These are phyloP conservation scores for Elsinoe ampelina DNA, from an alignment of 2,329 filamentous ascomycete species.

Conservation along the genomic window DNA sequence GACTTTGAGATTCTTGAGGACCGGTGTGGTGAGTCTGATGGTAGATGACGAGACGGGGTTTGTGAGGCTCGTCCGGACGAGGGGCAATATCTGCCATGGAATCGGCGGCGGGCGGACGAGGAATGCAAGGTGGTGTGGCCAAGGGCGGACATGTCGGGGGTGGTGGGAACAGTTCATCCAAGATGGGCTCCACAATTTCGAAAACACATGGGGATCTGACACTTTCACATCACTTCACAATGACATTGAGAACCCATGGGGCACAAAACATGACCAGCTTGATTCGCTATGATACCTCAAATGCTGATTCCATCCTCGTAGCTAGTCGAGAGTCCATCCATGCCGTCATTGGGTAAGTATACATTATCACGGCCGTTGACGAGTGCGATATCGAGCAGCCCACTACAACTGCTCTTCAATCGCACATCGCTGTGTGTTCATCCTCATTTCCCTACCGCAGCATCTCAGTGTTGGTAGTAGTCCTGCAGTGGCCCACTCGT, in stretches of 20 bases:
- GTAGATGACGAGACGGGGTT: constrained; percentile 46
- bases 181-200: neutral
- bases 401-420: neutral
- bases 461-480: constrained; percentile 15
- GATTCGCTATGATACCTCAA: constrained; percentile 1
- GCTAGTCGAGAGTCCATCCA: neutral
- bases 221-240: neutral
- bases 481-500: constrained; percentile 26
- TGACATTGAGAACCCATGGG: neutral
- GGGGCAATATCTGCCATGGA: constrained; percentile 1
- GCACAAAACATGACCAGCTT: neutral
- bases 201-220: neutral
- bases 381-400: neutral
- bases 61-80: constrained; percentile 23
- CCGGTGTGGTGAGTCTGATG: constrained; percentile 54
- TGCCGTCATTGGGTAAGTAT: neutral
- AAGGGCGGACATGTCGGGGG: neutral
- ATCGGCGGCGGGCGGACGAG: neutral
- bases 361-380: constrained; percentile 6
- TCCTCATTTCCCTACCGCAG: neutral
- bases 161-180: neutral
- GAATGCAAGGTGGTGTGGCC: neutral
- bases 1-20: constrained; percentile 35
- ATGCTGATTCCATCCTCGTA: neutral
- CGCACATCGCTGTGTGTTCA: neutral